Conservation (phyloP, 164 flowering plant species). For the Buxus sempervirens region DNA sequence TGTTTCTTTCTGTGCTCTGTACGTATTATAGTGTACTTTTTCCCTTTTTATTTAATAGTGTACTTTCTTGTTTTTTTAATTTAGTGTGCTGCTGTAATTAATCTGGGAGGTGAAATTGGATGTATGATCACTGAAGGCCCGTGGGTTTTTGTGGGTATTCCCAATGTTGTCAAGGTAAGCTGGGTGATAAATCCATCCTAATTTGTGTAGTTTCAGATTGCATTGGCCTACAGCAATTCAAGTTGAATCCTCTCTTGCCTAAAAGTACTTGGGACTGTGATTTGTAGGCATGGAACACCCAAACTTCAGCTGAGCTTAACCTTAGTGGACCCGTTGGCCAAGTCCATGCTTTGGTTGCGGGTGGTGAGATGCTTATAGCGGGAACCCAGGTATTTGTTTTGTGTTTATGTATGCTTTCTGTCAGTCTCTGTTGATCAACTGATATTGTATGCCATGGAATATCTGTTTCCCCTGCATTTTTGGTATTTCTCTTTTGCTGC, state of each 20-base stretch:
- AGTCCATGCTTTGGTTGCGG: constrained; percentile 81
- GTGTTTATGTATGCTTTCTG: no score
- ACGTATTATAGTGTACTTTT: no score
- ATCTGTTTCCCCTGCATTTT: neutral
- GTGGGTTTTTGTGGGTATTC: constrained; percentile 88
- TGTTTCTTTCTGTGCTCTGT: neutral
- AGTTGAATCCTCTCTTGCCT: neutral
- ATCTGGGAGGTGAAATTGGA: constrained; percentile 85
- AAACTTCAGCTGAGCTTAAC: constrained; percentile 49
- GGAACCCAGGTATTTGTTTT: constrained; percentile 69
- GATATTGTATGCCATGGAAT: no score
- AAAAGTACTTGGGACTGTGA: constrained; percentile 1
- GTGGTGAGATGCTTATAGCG: constrained; percentile 81
- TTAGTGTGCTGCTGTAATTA: constrained; percentile 62
- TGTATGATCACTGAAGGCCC: constrained; percentile 97
- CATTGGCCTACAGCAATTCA: neutral
- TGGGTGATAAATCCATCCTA: neutral
- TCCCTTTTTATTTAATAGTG: neutral
- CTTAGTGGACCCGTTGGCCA: constrained; percentile 89
- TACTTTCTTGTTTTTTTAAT: constrained; percentile 11
- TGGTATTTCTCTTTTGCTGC: constrained; percentile 19
- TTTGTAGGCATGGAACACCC: constrained; percentile 84
- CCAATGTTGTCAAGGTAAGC: constrained; percentile 77
- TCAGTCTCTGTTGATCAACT: no score
- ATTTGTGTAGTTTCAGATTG: neutral